Conservation (phyloP, 352 stramenopile genomes). For the Phytophthora agathidicida region DNA sequence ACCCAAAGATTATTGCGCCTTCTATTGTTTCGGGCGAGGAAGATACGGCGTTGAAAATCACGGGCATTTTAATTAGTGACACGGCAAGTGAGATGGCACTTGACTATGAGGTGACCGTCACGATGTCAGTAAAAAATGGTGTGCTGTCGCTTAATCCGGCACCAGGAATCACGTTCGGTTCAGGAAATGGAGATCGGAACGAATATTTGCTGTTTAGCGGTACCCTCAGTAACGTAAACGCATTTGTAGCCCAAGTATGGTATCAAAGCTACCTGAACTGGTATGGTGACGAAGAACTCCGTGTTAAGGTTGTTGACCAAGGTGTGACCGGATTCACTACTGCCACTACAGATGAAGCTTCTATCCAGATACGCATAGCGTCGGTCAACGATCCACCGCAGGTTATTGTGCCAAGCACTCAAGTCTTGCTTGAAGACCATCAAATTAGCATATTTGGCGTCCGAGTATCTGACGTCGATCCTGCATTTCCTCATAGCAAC, state of each 20-base stretch:
- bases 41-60: constrained; percentile 53
- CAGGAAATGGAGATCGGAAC: constrained; percentile 51
- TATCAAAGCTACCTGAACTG: constrained; percentile 77
- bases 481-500: constrained; percentile 34
- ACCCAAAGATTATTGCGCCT: constrained; percentile 55
- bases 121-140: constrained; percentile 61
- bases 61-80: constrained; percentile 53
- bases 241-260: constrained; percentile 46
- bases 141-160: constrained; percentile 57
- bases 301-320: constrained; percentile 66
- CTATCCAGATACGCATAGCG: constrained; percentile 42
- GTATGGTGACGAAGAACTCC: constrained; percentile 69
- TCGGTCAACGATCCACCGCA: constrained; percentile 73
- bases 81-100: constrained; percentile 52
- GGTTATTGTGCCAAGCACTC: constrained; percentile 52
- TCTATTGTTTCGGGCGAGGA: constrained; percentile 44
- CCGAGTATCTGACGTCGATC: constrained; percentile 65
- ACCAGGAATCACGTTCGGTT: constrained; percentile 64
- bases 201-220: constrained; percentile 74
- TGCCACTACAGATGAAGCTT: constrained; percentile 40
- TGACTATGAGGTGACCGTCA: constrained; percentile 68
- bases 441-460: constrained; percentile 72
- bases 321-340: constrained; percentile 62
- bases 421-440: constrained; percentile 65
- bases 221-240: constrained; percentile 62